Base-by-base conservation (phyloP, 2,329 filamentous ascomycete genomes). In the Knufia fluminis region DNA sequence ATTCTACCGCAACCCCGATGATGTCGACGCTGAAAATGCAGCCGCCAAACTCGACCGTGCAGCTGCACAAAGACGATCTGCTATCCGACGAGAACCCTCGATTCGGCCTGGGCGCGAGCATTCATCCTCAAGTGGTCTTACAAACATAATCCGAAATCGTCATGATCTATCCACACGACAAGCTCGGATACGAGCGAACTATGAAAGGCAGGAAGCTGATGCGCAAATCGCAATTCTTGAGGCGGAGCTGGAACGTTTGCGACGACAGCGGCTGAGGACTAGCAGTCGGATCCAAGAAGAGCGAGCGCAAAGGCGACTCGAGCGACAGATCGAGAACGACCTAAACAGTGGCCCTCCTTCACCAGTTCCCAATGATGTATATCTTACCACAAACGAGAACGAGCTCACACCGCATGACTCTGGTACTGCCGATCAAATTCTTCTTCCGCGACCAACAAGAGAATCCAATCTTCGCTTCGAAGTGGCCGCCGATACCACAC, bases 1-100 rank as follows among this genome's bases (percentile, higher is more conserved):
- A 54, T 72, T 80, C 66, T 81, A 72, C 69, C 71, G 71, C 62
- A 73, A 76, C 60, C 75, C 75, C 46, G 68, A 71, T 35, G 68
- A 71, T 42, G 65, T 71, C 52, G 67, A 69, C 49, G 62, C 64
- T 20, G 70, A 68, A 48, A 51, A 55, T 48, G 65, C 68, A 51
- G 62, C 68, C 47, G 61, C 68, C 54, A 79, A 78, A 62, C 64
- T 62, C 54, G 78, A 81, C 59, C 63, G 71, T 32, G 72, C 72
- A 50, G 75, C 75, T 41, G 62, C 69, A 49, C 66, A 72, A 49
- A 33, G 49, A 33, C 75, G 78, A 60, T 80, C 77, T 33, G 65
- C 75, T 36, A 82, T 82, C 59, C 75, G 79, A 52, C 75, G 79
- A 51, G 70, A 73, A 54, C 59, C 65, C 51, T 61, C 64, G 40